Percentiles rank a stretch among this genome's conserved stretches.
Conservation (phyloP, 2,329 filamentous ascomycete species). For the Nothophoma quercina region DNA sequence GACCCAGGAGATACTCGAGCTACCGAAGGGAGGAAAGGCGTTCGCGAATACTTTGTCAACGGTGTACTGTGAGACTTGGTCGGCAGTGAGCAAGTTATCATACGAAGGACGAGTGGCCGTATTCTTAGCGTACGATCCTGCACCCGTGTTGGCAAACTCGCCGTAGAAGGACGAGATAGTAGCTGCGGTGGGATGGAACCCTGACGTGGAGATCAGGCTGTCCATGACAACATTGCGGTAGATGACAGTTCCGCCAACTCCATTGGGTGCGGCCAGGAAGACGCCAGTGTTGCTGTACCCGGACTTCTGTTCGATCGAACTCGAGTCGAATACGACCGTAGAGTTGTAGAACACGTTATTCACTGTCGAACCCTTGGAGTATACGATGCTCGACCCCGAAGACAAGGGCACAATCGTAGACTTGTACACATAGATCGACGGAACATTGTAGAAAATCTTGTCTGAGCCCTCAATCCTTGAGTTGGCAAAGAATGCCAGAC, state of each 20-base stretch:
- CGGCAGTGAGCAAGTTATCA: slow-evolving; percentile 43
- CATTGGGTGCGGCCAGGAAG: slow-evolving; percentile 54
- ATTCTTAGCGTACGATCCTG: slow-evolving; percentile 53
- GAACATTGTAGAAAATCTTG: slow-evolving; percentile 53
- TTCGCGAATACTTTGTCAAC: slow-evolving; percentile 46
- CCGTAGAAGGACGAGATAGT: slow-evolving; percentile 43
- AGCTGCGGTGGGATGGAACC: slow-evolving; percentile 42
- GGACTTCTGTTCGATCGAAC: slow-evolving; percentile 44
- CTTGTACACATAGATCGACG: slow-evolving; percentile 54
- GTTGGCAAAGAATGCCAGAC: slow-evolving; percentile 53
- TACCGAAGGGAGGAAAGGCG: slow-evolving; percentile 45
- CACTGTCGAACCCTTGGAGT: slow-evolving; percentile 48
- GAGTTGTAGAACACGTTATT: slow-evolving; percentile 42
- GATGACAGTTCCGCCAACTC: slow-evolving; percentile 50
- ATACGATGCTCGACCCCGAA: slow-evolving; percentile 48
- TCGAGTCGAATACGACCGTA: slow-evolving; percentile 53
- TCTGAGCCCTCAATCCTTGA: slow-evolving; percentile 56
- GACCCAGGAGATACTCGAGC: slow-evolving; percentile 48
- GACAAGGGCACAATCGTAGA: slow-evolving; percentile 53
- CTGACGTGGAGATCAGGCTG: slow-evolving; percentile 49
- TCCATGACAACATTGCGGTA: slow-evolving; percentile 52
- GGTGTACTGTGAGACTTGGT: slow-evolving; percentile 47
- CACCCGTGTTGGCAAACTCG: slow-evolving; percentile 54
- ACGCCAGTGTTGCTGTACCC: slow-evolving; percentile 51
- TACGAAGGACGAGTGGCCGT: slow-evolving; percentile 42